Percentiles rank a stretch among this genome's conserved stretches.
These are phyloP conservation scores for Aspergillus quadrilineatus DNA, from an alignment of 2,329 filamentous ascomycete genomes.

Conservation along the genomic window DNA sequence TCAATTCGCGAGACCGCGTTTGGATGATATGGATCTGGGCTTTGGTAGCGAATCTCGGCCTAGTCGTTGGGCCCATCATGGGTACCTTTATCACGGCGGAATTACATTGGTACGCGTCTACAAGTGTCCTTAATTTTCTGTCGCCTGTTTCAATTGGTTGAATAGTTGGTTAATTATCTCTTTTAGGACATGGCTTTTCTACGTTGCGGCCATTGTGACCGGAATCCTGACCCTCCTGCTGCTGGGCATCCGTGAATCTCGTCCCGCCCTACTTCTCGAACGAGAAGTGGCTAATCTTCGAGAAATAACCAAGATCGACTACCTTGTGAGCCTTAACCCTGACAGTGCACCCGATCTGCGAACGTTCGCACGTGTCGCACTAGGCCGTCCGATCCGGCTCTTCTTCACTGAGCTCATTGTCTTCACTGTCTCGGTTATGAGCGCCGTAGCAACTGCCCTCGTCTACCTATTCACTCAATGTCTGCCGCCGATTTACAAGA, in stretches of 20 bases:
- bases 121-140: neutral
- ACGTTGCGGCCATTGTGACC: conserved; percentile 42
- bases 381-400: conserved; percentile 44
- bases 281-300: conserved; percentile 33
- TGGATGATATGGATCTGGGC: conserved; percentile 51
- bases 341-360: conserved; percentile 40
- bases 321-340: conserved; percentile 37
- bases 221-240: conserved; percentile 36
- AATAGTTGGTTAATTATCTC: neutral
- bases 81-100: conserved; percentile 42
- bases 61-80: conserved; percentile 47
- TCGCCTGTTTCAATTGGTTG: neutral
- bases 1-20: conserved; percentile 46
- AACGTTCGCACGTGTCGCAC: conserved; percentile 40
- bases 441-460: conserved; percentile 45
- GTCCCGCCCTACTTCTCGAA: conserved; percentile 46
- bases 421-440: conserved; percentile 45
- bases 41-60: conserved; percentile 43
- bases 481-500: conserved; percentile 41
- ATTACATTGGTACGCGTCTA: conserved; percentile 38
- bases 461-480: conserved; percentile 52
- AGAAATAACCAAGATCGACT: conserved; percentile 25
- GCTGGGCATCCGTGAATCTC: conserved; percentile 44
- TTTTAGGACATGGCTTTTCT: conserved; percentile 48
- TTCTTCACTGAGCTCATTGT: conserved; percentile 51